Evolutionary conservation across 148 eudicot species (phyloP), one percentile per base, ranked within the genome.

Genomic region (Chenopodium album): DNA sequence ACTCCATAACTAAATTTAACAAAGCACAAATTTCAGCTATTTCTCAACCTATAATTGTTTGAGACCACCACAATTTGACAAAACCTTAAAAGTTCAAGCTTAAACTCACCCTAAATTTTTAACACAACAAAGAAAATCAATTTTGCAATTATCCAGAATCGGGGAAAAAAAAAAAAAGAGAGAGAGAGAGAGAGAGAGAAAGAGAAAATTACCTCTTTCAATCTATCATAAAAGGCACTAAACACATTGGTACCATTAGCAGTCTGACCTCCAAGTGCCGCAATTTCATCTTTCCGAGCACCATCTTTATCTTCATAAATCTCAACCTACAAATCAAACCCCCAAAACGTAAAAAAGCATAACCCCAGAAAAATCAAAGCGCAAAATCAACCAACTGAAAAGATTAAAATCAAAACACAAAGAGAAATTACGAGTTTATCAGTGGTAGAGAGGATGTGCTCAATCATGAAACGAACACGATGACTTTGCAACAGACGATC

Each of bases 221-320:
- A 82, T 81, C 99, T 87, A 79, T 94, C 99, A 79, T 97, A 97
- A 67, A 97, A 97, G 7, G 94, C 98, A 77, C 99, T 94, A 77
- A 94, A 97, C 63, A 92, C 95, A 74, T 92, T 97, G 1, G 92
- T 93, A 54, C 97, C 97, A n/a, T 91, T 66, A 26, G 93, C 95
- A 0, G 93, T 91, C 87, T 92, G 94, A 0, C 99, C 99, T 22
- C 99, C 99, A 8, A 97, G 98, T 28, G 98, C 99, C 10, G 97
- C 99, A 85, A 97, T 94, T 84, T 97, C 99, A 73, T 97, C 99
- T 86, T 90, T 94, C 88, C 99, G 88, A n/a, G 97, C 90, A 85
- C 70, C 76, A 79, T 97, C 99, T 31, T 89, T 89, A 67, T 97
- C 99, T 73, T 94, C 98, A 65, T 97, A 97, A 16, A 94, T 84